Base-by-base conservation (phyloP, 169 alveolate genomes). In the Neospora caninum region DNA sequence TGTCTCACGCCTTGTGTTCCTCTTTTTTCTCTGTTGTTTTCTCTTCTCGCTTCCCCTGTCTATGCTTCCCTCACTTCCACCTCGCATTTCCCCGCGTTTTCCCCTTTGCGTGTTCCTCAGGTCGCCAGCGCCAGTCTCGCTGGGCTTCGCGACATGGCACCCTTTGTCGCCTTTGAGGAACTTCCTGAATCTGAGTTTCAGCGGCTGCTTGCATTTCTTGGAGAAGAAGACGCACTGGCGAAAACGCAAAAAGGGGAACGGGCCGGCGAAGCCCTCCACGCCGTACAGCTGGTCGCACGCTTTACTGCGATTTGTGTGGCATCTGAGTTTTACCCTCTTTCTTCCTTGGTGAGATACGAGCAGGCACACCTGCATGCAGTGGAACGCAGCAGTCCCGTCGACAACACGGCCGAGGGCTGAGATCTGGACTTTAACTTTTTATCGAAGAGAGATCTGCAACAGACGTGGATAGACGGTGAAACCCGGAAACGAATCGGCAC, bases 281-380 rank as follows among this genome's bases (percentile, higher is more conserved):
- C 25, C 73, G 73, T 27, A 7, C 73, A 64, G 73, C 31, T 64
- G 31, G 73, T 64, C 31, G 7, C 16, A 27, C 73, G 39, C 31
- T 88, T 88, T 31, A 67, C 93, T 2, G 73, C 45, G 41, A 49
- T 88, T n/a, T 88, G 87, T 64, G 87, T 88, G 49, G 93, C 93
- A 13, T 83, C 93, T 0, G 93, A 88, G 87, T 36, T 69, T 43
- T 42, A 27, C 69, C 93, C 87, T 38, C 70, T 88, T 16, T 45
- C 58, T 80, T 36, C 84, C 1, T 83, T 88, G 39, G 92, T 88
- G 29, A 25, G 92, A 9, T 49, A 31, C 78, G 54, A 27, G 54
- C 91, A 73, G 45, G 0, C 58, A 27, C 34, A 86, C n/a, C n/a
- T n/a, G n/a, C n/a, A n/a, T n/a, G n/a, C n/a, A n/a, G n/a, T n/a